Conservation (phyloP, 371 early-diverging fungal genomes). For the Rhizopus delemar region DNA sequence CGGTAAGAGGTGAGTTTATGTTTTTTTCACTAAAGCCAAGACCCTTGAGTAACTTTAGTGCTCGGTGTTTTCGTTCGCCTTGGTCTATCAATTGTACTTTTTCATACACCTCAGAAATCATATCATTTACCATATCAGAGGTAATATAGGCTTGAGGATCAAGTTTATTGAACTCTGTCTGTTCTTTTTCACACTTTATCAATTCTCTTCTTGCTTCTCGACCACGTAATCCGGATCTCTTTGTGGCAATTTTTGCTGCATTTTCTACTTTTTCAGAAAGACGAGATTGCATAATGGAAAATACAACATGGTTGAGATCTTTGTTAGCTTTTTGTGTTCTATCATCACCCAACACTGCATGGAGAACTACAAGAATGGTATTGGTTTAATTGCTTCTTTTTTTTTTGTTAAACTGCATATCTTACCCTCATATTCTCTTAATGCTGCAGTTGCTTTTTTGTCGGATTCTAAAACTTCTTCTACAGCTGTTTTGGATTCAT, state of each 20-base stretch:
- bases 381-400: background rate
- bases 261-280: conserved; percentile 45
- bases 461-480: conserved; percentile 77
- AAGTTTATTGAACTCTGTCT: conserved; percentile 32
- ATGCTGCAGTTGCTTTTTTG: conserved; percentile 42
- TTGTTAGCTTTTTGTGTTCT: conserved; percentile 10
- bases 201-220: conserved; percentile 67
- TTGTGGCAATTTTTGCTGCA: conserved; percentile 67
- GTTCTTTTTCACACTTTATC: conserved; percentile 54
- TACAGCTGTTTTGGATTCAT: conserved; percentile 53
- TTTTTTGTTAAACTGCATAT: background rate
- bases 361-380: conserved; percentile 29
- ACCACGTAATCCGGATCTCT: conserved; percentile 82
- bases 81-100: conserved; percentile 46
- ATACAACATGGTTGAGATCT: conserved; percentile 31
- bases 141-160: conserved; percentile 48
- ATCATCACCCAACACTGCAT: conserved; percentile 39
- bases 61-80: conserved; percentile 59
- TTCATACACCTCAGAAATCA: conserved; percentile 59
- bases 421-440: conserved; percentile 42
- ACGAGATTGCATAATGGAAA: conserved; percentile 33
- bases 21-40: conserved; percentile 61
- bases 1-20: conserved; percentile 41
- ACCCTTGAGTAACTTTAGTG: conserved; percentile 60
- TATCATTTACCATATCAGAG: conserved; percentile 56